Base-by-base conservation (phyloP, 306 rosid species). In the Castanea mollissima region DNA sequence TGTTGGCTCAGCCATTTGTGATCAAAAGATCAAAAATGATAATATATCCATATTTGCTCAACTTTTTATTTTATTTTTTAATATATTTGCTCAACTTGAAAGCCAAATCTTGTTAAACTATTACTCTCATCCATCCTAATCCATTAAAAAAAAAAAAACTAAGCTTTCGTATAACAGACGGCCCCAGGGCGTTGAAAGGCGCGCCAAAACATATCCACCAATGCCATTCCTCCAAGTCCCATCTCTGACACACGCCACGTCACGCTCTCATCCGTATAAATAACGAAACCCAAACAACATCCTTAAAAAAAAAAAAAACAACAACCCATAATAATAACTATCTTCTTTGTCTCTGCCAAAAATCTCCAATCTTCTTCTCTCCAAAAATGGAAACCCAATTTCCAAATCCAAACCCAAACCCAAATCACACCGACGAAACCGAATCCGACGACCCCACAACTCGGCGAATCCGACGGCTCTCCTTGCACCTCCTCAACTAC, bases 401-500 rank as follows among this genome's bases (percentile, higher is more conserved):
- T 57, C 77, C 25, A 12, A 49, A 69, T 74, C 60, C 23, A 6
- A 49, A 73, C 55, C 82, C 41, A 12, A 49, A 69, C 75, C 62
- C 31, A 6, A 49, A 74, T 74, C 82, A 38, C 12, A 74, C 69
- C 10, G 76, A 44, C 18, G 82, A 84, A 55, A 86, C 85, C 15
- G 89, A 87, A 23, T 74, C 80, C 11, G 75, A 27, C 44, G 34
- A 87, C 31, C 46, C 46, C 46, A 70, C 35, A 16, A 35, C n/a
- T 49, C 80, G 97, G 54, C 85, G 98, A 82, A 88, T 93, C 68
- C 75, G 68, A n/a, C 87, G 85, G 85, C 75, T 95, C 19, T 75
- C 86, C 14, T 76, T 73, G 5, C 99, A 95, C 89, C 85, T 95
- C 25, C 69, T 49, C 54, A 49, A 3, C 54, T 0, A 1, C 46